Percentiles rank a stretch among this genome's conserved stretches.
Evolutionary conservation across 257 asterid species (phyloP).

Genomic region (Nicotiana obtusifolia): DNA sequence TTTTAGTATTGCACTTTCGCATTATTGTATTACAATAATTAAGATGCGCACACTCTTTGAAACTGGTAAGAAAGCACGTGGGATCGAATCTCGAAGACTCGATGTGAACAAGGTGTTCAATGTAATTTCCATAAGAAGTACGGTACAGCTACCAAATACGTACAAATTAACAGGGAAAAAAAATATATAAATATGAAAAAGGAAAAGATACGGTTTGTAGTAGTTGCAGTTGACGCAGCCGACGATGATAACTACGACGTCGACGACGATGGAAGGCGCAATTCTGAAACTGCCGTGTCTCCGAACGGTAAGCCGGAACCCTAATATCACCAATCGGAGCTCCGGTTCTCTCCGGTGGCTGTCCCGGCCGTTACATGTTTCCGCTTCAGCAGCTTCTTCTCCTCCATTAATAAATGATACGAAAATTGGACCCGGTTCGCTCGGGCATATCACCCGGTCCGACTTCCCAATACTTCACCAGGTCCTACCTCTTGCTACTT

Average conservation of each 20-base stretch:
- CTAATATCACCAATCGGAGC: constrained; percentile 22
- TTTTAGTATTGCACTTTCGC: no score
- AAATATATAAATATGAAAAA: neutral
- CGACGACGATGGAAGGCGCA: constrained; percentile 52
- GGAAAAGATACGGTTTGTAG: neutral
- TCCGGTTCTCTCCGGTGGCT: constrained; percentile 9
- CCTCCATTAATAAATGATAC: constrained; percentile 32
- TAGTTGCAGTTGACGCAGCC: neutral
- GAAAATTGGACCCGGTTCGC: constrained; percentile 57
- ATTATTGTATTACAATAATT: no score
- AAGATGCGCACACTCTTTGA: no score
- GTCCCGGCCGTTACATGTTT: constrained; percentile 29
- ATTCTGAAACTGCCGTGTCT: constrained; percentile 52
- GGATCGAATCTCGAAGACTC: neutral
- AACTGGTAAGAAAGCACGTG: no score
- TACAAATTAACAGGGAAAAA: neutral
- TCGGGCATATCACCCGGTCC: constrained; percentile 63
- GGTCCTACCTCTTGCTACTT: constrained; percentile 25
- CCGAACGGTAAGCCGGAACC: constrained; percentile 28
- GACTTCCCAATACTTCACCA: constrained; percentile 94
- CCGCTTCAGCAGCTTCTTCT: constrained; percentile 38
- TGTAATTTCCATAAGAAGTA: neutral
- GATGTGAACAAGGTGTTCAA: neutral
- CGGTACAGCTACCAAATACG: neutral
- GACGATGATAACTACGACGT: constrained; percentile 16